Conservation (phyloP, 768 basidiomycete species). For the Sistotremastrum suecicum region DNA sequence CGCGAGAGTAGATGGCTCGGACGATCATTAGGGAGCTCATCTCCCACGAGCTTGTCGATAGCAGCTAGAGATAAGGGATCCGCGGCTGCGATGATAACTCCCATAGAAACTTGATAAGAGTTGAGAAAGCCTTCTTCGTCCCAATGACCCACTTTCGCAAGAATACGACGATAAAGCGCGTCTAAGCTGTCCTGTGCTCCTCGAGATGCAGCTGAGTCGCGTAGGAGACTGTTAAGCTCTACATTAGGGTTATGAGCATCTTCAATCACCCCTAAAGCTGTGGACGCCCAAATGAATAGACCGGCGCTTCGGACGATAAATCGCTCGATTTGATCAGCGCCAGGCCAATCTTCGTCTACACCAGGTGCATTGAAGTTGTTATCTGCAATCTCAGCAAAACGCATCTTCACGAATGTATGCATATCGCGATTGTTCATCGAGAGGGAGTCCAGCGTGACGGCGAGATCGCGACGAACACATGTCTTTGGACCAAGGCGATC, state of each 20-base stretch:
- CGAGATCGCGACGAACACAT: background rate
- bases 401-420: background rate
- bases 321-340: background rate
- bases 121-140: too few species aligned
- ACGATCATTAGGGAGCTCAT: too few species aligned
- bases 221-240: background rate
- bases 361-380: background rate
- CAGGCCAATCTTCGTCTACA: constrained; percentile 9
- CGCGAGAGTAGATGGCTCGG: too few species aligned
- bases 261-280: constrained; percentile 10
- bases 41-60: too few species aligned
- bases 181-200: too few species aligned
- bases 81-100: too few species aligned
- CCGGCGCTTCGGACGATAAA: constrained; percentile 7
- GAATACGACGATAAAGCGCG: too few species aligned
- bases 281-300: constrained; percentile 15
- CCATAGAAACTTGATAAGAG: too few species aligned
- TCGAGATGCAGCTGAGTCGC: background rate
- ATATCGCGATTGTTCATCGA: background rate
- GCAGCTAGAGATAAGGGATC: too few species aligned
- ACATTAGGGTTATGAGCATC: constrained; percentile 6
- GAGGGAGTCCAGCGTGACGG: background rate
- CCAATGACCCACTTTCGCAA: too few species aligned
- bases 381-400: background rate
- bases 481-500: background rate